A percentile compares a stretch with the other conserved stretches of the same genome.
These are phyloP conservation scores for Penicillium crustosum DNA, from an alignment of 2,329 filamentous ascomycete genomes.

Conservation along the genomic window DNA sequence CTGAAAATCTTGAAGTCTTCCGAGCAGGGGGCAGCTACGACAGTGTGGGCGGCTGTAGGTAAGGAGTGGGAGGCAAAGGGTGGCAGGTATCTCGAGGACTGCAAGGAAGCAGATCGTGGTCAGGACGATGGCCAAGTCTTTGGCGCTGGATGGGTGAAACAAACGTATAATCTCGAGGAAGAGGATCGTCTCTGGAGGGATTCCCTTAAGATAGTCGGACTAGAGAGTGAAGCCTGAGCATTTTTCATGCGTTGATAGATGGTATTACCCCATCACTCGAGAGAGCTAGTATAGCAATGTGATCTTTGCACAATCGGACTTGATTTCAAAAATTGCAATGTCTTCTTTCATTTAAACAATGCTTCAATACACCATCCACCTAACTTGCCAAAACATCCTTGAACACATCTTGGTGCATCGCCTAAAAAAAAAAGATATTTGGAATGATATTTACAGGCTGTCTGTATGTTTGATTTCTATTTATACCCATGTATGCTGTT, in stretches of 20 bases:
- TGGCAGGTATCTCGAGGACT: conserved; percentile 35
- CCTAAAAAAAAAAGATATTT: not conserved
- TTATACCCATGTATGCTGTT: not conserved
- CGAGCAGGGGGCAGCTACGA: conserved; percentile 44
- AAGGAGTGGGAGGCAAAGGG: conserved; percentile 35
- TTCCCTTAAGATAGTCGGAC: not conserved
- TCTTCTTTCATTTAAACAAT: too few species aligned
- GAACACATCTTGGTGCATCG: not conserved
- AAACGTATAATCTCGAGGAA: conserved; percentile 1
- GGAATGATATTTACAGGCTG: not conserved
- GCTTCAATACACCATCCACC: too few species aligned
- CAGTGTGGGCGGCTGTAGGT: conserved; percentile 33
- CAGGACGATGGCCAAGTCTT: conserved; percentile 3
- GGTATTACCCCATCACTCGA: not conserved
- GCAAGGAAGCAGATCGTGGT: conserved; percentile 14
- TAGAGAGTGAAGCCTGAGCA: not conserved
- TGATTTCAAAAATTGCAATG: too few species aligned
- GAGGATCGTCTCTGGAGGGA: conserved; percentile 4
- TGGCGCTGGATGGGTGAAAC: conserved; percentile 3
- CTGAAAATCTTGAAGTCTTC: conserved; percentile 30
- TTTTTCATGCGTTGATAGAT: not conserved
- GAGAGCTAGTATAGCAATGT: not conserved
- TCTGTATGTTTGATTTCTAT: not conserved
- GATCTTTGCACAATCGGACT: not conserved
- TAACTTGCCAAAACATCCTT: not conserved